Evolutionary conservation across 2,329 filamentous ascomycete genomes (phyloP).

Genomic region (Phyllosticta paracitricarpa): DNA sequence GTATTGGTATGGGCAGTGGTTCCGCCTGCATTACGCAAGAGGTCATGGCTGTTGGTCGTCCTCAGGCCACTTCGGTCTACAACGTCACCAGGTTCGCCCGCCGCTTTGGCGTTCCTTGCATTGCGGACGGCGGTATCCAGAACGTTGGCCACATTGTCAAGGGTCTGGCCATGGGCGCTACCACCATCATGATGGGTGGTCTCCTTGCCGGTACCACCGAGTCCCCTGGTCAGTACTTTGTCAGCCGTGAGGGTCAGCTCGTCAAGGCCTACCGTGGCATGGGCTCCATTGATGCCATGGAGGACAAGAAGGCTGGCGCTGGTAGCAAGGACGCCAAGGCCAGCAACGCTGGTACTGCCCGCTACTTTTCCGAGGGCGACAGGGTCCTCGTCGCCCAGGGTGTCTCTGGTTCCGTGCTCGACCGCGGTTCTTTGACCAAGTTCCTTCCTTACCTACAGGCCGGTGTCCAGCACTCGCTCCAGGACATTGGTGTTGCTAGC

Average conservation of each 20-base stretch:
- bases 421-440: constrained; percentile 79
- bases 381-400: constrained; percentile 92
- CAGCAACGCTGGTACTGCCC: constrained; percentile 87
- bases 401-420: constrained; percentile 76
- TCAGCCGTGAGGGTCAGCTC: constrained; percentile 91
- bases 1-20: constrained; percentile 97
- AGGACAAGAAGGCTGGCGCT: constrained; percentile 88
- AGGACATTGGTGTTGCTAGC: constrained; percentile 85
- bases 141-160: constrained; percentile 99
- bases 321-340: constrained; percentile 59
- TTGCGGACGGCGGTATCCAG: constrained; percentile 94
- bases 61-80: constrained; percentile 88
- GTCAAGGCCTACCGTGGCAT: constrained; percentile 99
- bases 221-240: constrained; percentile 92
- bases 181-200: constrained; percentile 98
- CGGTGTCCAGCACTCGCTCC: constrained; percentile 92
- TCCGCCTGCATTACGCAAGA: constrained; percentile 98
- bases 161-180: constrained; percentile 86
- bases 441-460: constrained; percentile 94
- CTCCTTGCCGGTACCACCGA: constrained; percentile 94
- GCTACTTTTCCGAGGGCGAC: constrained; percentile 97
- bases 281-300: constrained; percentile 98
- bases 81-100: constrained; percentile 82
- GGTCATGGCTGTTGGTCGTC: constrained; percentile 97
- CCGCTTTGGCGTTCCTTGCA: constrained; percentile 92